phyloP scores from a whole-genome alignment of 2,329 filamentous ascomycete genomes.

The Cytospora chrysosperma region DNA sequence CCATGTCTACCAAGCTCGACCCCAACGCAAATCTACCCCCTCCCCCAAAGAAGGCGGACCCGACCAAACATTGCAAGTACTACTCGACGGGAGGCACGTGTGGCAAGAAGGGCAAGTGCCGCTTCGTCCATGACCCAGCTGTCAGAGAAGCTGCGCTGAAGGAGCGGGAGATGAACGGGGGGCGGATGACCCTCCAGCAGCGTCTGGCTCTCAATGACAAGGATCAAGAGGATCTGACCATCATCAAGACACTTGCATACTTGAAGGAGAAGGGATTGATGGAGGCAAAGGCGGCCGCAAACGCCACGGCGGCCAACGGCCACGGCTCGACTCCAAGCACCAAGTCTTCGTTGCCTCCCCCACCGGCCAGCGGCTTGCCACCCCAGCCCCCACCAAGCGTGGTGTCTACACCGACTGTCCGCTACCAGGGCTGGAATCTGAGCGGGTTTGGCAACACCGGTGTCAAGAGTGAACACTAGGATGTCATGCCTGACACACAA shows the following conservation, averaged over 20 bases:
- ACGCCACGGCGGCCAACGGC: slow-evolving; percentile 28
- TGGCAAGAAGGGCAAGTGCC: slow-evolving; percentile 74
- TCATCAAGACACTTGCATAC: slow-evolving; percentile 65
- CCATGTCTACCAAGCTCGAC: slow-evolving; percentile 50
- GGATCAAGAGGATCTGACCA: slow-evolving; percentile 64
- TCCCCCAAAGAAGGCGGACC: slow-evolving; percentile 57
- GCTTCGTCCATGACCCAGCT: slow-evolving; percentile 66
- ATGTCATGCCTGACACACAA: neutral
- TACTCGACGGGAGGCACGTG: slow-evolving; percentile 67
- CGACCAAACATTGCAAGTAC: slow-evolving; percentile 68
- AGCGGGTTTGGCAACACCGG: slow-evolving; percentile 42
- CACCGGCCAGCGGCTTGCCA: slow-evolving; percentile 33
- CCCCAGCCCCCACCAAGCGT: slow-evolving; percentile 36
- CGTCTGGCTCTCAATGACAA: slow-evolving; percentile 66
- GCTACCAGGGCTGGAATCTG: slow-evolving; percentile 41
- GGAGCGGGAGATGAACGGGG: slow-evolving; percentile 64
- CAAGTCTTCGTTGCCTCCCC: slow-evolving; percentile 27
- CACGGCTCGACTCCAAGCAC: slow-evolving; percentile 24
- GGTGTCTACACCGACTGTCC: slow-evolving; percentile 30
- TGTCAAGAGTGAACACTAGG: slow-evolving; percentile 30
- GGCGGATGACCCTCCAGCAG: slow-evolving; percentile 64
- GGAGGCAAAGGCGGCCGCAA: slow-evolving; percentile 33
- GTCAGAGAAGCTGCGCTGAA: slow-evolving; percentile 62
- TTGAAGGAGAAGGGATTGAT: slow-evolving; percentile 60
- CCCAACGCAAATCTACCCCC: slow-evolving; percentile 38